Conservation (phyloP, 2,329 filamentous ascomycete species). For the Chrysoporthe austroafricana region DNA sequence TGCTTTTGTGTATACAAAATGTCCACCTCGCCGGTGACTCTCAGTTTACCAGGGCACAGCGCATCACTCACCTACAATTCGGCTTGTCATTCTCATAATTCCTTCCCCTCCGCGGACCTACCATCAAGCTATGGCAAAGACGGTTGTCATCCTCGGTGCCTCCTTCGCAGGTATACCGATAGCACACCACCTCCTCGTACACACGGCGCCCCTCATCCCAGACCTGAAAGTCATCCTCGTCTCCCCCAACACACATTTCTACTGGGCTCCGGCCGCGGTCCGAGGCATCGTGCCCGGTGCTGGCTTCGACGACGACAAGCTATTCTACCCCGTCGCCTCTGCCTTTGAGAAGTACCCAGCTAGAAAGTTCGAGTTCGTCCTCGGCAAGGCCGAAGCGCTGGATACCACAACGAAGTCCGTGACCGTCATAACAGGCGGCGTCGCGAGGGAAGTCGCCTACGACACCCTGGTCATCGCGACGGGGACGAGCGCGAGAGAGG, state of each 20-base stretch:
- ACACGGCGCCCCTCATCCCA: slow-evolving; percentile 43
- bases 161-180: slow-evolving; percentile 51
- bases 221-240: slow-evolving; percentile 52
- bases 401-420: slow-evolving; percentile 48
- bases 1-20: not conserved
- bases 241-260: slow-evolving; percentile 52
- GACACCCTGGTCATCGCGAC: slow-evolving; percentile 60
- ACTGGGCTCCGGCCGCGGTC: slow-evolving; percentile 54
- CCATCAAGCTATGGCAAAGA: slow-evolving; percentile 31
- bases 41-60: not conserved
- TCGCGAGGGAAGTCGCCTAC: slow-evolving; percentile 47
- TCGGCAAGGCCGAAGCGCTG: slow-evolving; percentile 51
- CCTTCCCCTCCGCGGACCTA: not conserved
- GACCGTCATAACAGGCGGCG: slow-evolving; percentile 42
- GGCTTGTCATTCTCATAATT: not conserved
- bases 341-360: slow-evolving; percentile 53
- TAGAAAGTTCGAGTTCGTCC: slow-evolving; percentile 55
- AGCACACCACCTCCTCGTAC: slow-evolving; percentile 55
- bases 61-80: not conserved
- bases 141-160: slow-evolving; percentile 55
- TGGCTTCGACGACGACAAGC: slow-evolving; percentile 45
- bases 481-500: slow-evolving; percentile 48
- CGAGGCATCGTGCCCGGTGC: slow-evolving; percentile 51
- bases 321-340: slow-evolving; percentile 54
- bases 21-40: not conserved